Base-by-base conservation (phyloP, 371 early-diverging fungal genomes). In the Rhizopus delemar region DNA sequence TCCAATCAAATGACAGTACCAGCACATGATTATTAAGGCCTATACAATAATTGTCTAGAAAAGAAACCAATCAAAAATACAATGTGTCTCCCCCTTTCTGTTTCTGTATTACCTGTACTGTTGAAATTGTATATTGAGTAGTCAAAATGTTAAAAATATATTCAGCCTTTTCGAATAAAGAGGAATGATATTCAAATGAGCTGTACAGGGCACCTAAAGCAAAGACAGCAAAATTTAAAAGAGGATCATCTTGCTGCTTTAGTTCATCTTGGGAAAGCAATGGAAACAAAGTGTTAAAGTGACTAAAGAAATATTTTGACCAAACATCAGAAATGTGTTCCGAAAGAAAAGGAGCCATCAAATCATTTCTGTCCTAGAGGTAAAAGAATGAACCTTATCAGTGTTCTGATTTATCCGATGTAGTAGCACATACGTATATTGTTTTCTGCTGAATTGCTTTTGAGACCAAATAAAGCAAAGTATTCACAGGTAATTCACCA, bases 311-410 rank as follows among this genome's bases (percentile, higher is more conserved):
- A 12, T 63, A 57, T 7, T 74, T 49, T 9, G 62, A 56, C 65
- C 69, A 72, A 22, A 46, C 15, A 32, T 57, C 52, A n/a, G 62
- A n/a, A 13, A 41, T 51, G 54, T 32, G 34, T 22, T 22, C 22
- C 50, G 41, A 63, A 66, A 62, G 71, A 57, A 50, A 59, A 60
- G 57, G 51, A 45, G 62, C 31, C 41, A 62, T 63, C 22, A 22
- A 22, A 22, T 64, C 66, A 69, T 71, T 59, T 69, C 73, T 73
- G 71, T 68, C 69, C 77, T 76, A 73, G 72, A 62, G 59, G 56
- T 62, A 29, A 48, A 22, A 65, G 62, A 66, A 70, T 69, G 73
- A 70, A 77, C 65, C 78, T 77, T 77, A 77, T 77, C 78, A 77
- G 74, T 74, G 74, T 56, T 62, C 59, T 36, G 31, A 34, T 65